A percentile compares a stretch with the other conserved stretches of the same genome.
Conservation (phyloP, 176 grass and related monocot species). For the Luzula sylvatica region DNA sequence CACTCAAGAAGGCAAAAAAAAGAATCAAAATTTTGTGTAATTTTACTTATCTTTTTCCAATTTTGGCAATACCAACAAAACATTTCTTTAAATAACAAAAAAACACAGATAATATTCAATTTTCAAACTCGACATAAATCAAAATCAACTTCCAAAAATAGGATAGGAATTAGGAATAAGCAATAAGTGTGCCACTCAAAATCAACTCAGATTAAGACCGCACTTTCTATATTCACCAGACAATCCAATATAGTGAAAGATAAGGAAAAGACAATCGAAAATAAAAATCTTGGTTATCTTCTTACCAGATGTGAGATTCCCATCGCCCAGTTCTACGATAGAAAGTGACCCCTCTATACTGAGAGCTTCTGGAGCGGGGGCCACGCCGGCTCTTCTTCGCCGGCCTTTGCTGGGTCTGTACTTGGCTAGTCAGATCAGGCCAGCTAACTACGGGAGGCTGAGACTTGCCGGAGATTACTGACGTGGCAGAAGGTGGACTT, state of each 20-base stretch:
- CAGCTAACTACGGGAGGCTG: constrained; percentile 1
- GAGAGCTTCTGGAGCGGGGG: constrained; percentile 88
- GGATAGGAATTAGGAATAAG: too few species aligned
- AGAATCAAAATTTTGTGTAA: not conserved
- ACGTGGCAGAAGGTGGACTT: not conserved
- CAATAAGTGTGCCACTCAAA: not conserved
- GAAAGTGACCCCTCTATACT: constrained; percentile 97
- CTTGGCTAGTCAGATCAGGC: not conserved
- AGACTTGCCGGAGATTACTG: constrained; percentile 7
- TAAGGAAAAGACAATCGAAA: not conserved
- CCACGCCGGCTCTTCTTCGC: constrained; percentile 84
- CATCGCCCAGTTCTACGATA: constrained; percentile 88
- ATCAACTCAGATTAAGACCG: not conserved
- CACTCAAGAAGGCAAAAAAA: constrained; percentile 2
- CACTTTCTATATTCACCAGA: not conserved
- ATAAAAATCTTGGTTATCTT: not conserved
- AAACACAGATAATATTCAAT: not conserved
- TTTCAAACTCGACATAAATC: not conserved
- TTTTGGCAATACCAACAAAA: not conserved
- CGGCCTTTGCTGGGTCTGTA: constrained; percentile 13
- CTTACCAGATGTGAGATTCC: constrained; percentile 97
- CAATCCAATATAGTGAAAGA: not conserved
- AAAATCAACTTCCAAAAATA: not conserved
- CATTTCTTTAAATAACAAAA: too few species aligned
- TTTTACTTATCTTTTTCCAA: not conserved